These are phyloP conservation scores for Pestalotiopsis fici DNA, from an alignment of 2,329 filamentous ascomycete genomes.

Conservation along the genomic window DNA sequence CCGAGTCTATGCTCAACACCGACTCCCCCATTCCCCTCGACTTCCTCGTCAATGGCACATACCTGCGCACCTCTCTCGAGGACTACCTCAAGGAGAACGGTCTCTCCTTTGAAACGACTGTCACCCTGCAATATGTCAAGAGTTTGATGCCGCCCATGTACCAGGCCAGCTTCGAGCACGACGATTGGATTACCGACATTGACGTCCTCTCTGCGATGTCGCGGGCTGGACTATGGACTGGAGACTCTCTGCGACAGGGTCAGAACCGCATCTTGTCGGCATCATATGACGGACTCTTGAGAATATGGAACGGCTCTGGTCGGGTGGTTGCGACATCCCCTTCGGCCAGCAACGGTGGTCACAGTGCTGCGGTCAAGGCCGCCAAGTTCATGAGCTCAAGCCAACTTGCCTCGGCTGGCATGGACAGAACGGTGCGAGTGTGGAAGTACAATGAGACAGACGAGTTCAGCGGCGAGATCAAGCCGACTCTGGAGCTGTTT, in stretches of 20 bases:
- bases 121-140: constrained; percentile 90
- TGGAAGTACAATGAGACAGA: constrained; percentile 83
- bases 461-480: constrained; percentile 62
- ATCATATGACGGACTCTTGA: constrained; percentile 85
- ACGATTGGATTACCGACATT: constrained; percentile 92
- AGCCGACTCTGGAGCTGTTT: constrained; percentile 78
- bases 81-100: constrained; percentile 86
- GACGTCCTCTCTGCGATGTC: constrained; percentile 76
- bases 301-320: constrained; percentile 90
- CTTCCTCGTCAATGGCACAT: constrained; percentile 92
- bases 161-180: constrained; percentile 91
- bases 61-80: constrained; percentile 85
- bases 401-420: constrained; percentile 78
- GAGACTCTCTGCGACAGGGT: constrained; percentile 48
- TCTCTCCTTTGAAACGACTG: constrained; percentile 82
- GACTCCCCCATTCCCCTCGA: constrained; percentile 77
- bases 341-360: constrained; percentile 67
- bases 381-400: constrained; percentile 79
- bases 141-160: constrained; percentile 87
- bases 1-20: constrained; percentile 70
- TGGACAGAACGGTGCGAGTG: constrained; percentile 83
- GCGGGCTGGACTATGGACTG: constrained; percentile 58
- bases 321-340: constrained; percentile 78
- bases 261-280: constrained; percentile 83
- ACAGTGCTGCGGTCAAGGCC: constrained; percentile 77